Evolutionary conservation across 2,329 filamentous ascomycete species (phyloP), one percentile per base, ranked within the genome.

Genomic region (Sclerotinia trifoliorum): DNA sequence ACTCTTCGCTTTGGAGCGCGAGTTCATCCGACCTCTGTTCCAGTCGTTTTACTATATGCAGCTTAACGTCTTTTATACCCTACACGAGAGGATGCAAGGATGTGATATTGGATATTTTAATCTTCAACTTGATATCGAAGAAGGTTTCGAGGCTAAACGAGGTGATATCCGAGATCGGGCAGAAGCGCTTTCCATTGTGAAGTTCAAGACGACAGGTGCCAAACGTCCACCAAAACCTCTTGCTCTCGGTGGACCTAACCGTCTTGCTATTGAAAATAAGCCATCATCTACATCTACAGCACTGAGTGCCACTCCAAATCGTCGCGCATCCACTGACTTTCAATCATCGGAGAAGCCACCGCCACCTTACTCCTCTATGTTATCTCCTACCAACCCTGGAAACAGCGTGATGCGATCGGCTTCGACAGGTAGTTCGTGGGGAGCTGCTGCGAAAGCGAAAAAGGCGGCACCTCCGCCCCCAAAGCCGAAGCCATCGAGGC

Each of bases 1-100:
- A 79, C 86, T 99, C 15, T 99, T 99, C 80, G 80, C 83, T 10
- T 87, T 99, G 24, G 95, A 99, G 80, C 87, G 90, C 72, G 91
- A 98, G 79, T 98, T 99, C 79, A 99, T 99, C 79, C 90, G 92
- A 74, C 95, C 95, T 3, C 87, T 99, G 10, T 99, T 99, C 84
- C 95, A 98, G 79, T 96, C 92, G 13, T 99, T 99, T 82, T 99
- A 99, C 82, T 99, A 98, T 83, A 99, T 99, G 95, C 95, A 99
- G 80, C 87, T 99, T 73, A 99, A 99, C 80, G 92, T 99, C 73
- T 99, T 98, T 80, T 99, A 99, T 81, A 99, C 95, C 0, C 84
- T 99, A 66, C 95, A 99, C 79, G 94, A 98, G 80, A 93, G 90
- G 81, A 99, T 99, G 95, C 95, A 99, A 81, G 88, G 86, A 73